Evolutionary conservation across 345 rosid genomes (phyloP), one percentile per base, ranked within the genome.

Genomic region (Ricinus communis): DNA sequence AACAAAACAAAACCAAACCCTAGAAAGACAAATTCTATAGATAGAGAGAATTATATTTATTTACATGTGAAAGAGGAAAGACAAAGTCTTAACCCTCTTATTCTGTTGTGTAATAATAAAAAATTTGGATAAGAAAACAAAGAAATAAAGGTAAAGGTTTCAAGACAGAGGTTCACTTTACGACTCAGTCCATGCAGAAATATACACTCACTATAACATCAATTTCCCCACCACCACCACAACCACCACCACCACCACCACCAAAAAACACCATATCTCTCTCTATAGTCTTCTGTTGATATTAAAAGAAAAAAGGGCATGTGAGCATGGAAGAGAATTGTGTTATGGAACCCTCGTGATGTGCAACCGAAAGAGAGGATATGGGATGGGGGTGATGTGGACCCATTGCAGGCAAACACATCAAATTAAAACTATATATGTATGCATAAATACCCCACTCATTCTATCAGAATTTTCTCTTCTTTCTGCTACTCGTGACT

Each of bases 11-110:
- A 83, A 68, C 77, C 55, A 78, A 59, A 66, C 33, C 77, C 72
- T 36, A 62, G 45, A 75, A 79, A 79, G 75, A 78, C 81, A 80
- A 83, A 71, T 30, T 71, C 76, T 45, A 22, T 27, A 51, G 54
- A 22, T n/a, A 18, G 65, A 68, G 41, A 40, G 19, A 14, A 69
- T 27, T 24, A 64, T 25, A 49, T 33, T 33, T 33, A 43, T 43
- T 3, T 43, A 43, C 14, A 43, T 5, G 12, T 49, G n/a, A 55
- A 52, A 60, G 64, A 43, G 45, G n/a, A 33, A 33, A 63, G 82
- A 73, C 81, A 79, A 79, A 67, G 33, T n/a, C 61, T 65, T 76
- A 65, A 76, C 28, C 65, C 45, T 65, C 40, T 70, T 69, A 10
- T 57, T 49, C 18, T 38, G 16, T 38, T 11, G 31, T 19, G 10